phyloP scores from a whole-genome alignment of 2,329 filamentous ascomycete genomes.

The Rutstroemia sp. region DNA sequence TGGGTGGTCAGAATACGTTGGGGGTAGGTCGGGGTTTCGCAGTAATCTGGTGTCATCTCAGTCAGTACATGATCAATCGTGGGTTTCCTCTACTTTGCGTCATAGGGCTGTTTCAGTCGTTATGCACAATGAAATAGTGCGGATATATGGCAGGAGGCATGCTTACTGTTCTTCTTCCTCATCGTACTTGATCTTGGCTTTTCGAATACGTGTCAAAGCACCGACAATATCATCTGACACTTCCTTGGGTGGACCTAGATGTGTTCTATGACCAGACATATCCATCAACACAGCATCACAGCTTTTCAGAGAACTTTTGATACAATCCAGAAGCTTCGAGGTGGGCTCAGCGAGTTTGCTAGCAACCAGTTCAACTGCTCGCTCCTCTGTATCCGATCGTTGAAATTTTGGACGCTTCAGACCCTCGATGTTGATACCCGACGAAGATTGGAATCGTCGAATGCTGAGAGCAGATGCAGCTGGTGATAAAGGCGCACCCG shows the following conservation, averaged over 20 bases:
- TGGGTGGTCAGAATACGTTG: constrained; percentile 39
- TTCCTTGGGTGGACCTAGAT: constrained; percentile 37
- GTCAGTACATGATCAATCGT: not conserved
- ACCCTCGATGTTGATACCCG: constrained; percentile 31
- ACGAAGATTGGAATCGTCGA: constrained; percentile 1
- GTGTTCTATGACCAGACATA: constrained; percentile 41
- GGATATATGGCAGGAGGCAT: not conserved
- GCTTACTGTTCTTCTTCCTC: constrained; percentile 33
- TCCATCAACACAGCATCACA: constrained; percentile 49
- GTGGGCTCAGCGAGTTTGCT: constrained; percentile 39
- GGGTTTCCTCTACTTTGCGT: not conserved
- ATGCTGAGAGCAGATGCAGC: not conserved
- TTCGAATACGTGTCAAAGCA: constrained; percentile 34
- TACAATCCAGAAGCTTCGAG: constrained; percentile 38
- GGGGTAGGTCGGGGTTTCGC: constrained; percentile 36
- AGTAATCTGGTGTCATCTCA: constrained; percentile 31
- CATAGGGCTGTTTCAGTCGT: not conserved
- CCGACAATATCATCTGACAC: constrained; percentile 37
- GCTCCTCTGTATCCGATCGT: constrained; percentile 24
- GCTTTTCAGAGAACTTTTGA: constrained; percentile 36
- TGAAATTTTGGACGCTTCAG: constrained; percentile 20
- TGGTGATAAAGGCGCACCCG: constrained; percentile 1
- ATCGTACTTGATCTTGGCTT: constrained; percentile 40
- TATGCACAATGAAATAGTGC: not conserved
- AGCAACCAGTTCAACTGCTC: constrained; percentile 27